Conservation (phyloP, 1,139 yeast species). For the Protomyces gravidus region DNA sequence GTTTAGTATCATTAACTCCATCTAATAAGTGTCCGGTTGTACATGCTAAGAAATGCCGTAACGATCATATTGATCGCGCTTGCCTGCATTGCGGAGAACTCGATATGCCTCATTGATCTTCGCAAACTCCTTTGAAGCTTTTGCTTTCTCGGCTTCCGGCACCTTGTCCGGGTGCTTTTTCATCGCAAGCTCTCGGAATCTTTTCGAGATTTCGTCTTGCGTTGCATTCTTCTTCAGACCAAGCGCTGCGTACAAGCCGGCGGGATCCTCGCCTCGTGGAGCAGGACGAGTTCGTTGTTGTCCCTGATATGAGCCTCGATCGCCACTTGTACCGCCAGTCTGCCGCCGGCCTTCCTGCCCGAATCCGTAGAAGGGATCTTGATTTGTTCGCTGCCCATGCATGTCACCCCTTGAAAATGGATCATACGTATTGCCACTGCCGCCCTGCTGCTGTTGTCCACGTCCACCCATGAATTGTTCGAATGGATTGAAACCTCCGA, state of each 20-base stretch:
- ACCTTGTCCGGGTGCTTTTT: slow-evolving; percentile 75
- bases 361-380: slow-evolving; percentile 22
- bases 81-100: slow-evolving; percentile 43
- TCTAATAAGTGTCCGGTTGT: neutral
- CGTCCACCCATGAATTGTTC: slow-evolving; percentile 22
- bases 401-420: slow-evolving; percentile 16
- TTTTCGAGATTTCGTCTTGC: slow-evolving; percentile 58
- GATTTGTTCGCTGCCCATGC: slow-evolving; percentile 10
- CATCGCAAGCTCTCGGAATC: slow-evolving; percentile 67
- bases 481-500: slow-evolving; percentile 20
- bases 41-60: slow-evolving; percentile 10
- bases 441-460: neutral
- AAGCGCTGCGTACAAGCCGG: slow-evolving; percentile 63
- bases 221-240: slow-evolving; percentile 63
- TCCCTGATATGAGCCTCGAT: neutral
- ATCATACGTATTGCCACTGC: slow-evolving; percentile 5
- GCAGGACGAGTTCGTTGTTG: slow-evolving; percentile 8
- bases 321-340: neutral
- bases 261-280: neutral
- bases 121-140: slow-evolving; percentile 54
- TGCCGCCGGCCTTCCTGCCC: slow-evolving; percentile 12
- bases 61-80: slow-evolving; percentile 22
- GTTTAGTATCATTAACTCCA: too few species aligned
- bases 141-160: slow-evolving; percentile 44
- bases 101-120: slow-evolving; percentile 71